A percentile compares a stretch with the other conserved stretches of the same genome.
Evolutionary conservation across 2,329 filamentous ascomycete species (phyloP).

Genomic region (Calonectria pseudoreteaudii): DNA sequence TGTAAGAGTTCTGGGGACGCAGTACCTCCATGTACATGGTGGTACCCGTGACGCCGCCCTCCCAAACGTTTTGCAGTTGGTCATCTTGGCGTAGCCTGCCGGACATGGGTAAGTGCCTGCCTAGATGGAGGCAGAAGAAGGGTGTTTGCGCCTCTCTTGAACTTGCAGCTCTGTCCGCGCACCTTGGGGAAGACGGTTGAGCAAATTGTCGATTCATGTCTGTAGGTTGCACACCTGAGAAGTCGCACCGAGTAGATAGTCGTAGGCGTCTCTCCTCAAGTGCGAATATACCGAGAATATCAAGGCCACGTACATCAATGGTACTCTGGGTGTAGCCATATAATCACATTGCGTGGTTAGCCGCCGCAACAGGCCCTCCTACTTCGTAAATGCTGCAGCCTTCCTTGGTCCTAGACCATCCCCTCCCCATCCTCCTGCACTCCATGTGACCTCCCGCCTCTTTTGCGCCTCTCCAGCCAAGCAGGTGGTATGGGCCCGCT

Average conservation of each 20-base stretch:
- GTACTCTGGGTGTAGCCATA: not conserved
- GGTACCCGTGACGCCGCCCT: conserved; percentile 4
- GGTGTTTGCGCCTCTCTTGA: not conserved
- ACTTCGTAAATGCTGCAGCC: not conserved
- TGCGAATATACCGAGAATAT: not conserved
- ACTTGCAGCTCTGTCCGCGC: not conserved
- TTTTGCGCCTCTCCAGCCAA: not conserved
- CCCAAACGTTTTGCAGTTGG: not conserved
- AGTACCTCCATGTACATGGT: conserved; percentile 4
- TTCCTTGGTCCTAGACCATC: not conserved
- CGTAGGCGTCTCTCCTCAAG: not conserved
- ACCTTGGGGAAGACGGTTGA: not conserved
- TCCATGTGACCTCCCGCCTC: conserved; percentile 4
- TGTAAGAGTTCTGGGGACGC: not conserved
- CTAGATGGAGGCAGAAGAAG: not conserved
- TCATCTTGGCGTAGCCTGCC: not conserved
- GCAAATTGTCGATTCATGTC: not conserved
- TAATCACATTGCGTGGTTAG: not conserved
- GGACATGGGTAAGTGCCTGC: not conserved
- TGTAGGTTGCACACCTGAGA: not conserved
- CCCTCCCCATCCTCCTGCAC: not conserved
- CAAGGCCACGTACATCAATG: not conserved
- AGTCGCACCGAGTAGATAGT: not conserved
- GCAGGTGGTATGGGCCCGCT: not conserved
- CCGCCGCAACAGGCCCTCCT: not conserved